Evolutionary conservation across 768 basidiomycete species (phyloP).

Genomic region (Mrakia frigida): DNA sequence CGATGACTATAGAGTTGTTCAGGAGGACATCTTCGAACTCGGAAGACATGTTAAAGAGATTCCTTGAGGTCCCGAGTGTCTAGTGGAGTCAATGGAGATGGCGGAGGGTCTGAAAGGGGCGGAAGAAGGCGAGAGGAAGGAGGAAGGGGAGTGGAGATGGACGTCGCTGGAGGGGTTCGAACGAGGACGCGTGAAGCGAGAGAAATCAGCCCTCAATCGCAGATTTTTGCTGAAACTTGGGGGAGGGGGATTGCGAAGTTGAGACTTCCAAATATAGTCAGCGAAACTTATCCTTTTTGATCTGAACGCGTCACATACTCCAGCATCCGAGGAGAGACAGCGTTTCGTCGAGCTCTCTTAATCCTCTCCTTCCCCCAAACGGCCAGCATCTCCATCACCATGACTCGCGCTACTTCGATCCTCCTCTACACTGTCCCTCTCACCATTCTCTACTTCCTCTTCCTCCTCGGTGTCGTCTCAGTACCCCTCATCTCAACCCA

Average conservation of each 20-base stretch:
- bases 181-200: background rate
- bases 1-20: conserved; percentile 64
- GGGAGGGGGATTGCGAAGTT: too few species aligned
- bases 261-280: too few species aligned
- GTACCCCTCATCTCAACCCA: conserved; percentile 54
- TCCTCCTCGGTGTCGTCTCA: conserved; percentile 54
- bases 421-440: conserved; percentile 39
- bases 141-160: background rate
- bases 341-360: too few species aligned
- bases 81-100: background rate
- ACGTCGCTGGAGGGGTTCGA: background rate
- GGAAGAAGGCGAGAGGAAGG: background rate
- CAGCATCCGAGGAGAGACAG: too few species aligned
- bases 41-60: background rate
- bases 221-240: too few species aligned
- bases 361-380: too few species aligned
- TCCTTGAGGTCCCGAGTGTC: background rate
- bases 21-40: conserved; percentile 33
- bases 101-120: background rate
- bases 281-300: too few species aligned
- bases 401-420: conserved; percentile 60
- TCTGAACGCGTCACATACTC: too few species aligned
- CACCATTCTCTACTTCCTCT: conserved; percentile 54
- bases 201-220: too few species aligned
- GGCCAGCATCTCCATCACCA: conserved; percentile 37